Conservation (phyloP, 495 filamentous ascomycete species). For the Penicillium taxi region DNA sequence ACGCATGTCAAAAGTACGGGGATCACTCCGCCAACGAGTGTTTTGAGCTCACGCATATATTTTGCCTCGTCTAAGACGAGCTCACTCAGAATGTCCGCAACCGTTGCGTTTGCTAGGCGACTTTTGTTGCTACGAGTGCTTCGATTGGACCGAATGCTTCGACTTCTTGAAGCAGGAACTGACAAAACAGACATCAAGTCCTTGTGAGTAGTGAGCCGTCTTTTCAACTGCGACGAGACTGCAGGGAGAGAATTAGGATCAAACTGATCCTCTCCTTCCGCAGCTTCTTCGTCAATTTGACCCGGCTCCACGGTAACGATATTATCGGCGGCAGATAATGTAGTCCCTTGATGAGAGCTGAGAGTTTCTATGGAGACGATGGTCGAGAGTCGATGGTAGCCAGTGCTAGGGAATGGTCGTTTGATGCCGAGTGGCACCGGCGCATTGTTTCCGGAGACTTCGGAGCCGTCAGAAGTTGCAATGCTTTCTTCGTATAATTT, state of each 20-base stretch:
- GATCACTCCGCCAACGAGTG: constrained; percentile 91
- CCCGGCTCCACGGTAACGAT: constrained; percentile 1
- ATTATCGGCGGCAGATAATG: not conserved
- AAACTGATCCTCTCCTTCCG: constrained; percentile 38
- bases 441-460: constrained; percentile 33
- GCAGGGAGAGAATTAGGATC: constrained; percentile 34
- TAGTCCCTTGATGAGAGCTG: constrained; percentile 24
- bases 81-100: constrained; percentile 70
- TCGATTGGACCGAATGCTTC: constrained; percentile 58
- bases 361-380: constrained; percentile 60
- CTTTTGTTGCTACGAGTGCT: constrained; percentile 67
- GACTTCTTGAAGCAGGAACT: constrained; percentile 54
- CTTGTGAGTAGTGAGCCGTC: constrained; percentile 80
- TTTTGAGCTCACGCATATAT: constrained; percentile 87
- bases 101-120: constrained; percentile 55
- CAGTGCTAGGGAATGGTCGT: constrained; percentile 54
- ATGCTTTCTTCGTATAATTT: constrained; percentile 17
- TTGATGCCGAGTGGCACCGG: constrained; percentile 34
- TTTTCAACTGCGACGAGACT: constrained; percentile 50
- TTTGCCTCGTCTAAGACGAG: constrained; percentile 77
- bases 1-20: constrained; percentile 86
- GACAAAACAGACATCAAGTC: constrained; percentile 92
- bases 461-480: constrained; percentile 23
- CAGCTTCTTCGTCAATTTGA: constrained; percentile 15
- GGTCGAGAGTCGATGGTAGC: constrained; percentile 62